A percentile compares a stretch with the other conserved stretches of the same genome.
phyloP scores from a whole-genome alignment of 192 early-diverging fungal genomes.

The Thamnidium elegans region DNA sequence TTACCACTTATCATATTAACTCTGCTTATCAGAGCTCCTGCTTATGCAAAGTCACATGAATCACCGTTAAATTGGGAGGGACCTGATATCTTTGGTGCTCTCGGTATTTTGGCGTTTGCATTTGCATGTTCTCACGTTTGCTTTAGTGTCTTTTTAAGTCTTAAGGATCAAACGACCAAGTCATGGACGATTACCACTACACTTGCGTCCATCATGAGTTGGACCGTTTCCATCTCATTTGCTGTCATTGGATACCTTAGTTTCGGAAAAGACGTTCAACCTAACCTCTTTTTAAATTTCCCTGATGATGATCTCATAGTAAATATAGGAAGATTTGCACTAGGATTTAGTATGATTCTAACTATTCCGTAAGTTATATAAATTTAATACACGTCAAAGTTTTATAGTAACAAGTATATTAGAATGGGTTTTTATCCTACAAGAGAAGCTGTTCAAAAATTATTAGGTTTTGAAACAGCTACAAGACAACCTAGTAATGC shows the following conservation, averaged over 20 bases:
- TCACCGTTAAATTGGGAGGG: constrained; percentile 52
- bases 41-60: constrained; percentile 49
- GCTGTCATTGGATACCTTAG: constrained; percentile 58
- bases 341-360: constrained; percentile 62
- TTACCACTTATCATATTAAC: constrained; percentile 59
- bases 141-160: constrained; percentile 54
- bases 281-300: constrained; percentile 71
- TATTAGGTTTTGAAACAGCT: constrained; percentile 44
- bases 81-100: constrained; percentile 55
- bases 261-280: constrained; percentile 58
- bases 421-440: constrained; percentile 48
- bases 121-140: constrained; percentile 64
- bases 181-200: constrained; percentile 50
- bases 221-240: constrained; percentile 59
- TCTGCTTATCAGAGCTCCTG: constrained; percentile 56
- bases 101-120: constrained; percentile 70
- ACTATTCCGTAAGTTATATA: constrained; percentile 49
- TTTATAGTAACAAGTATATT: constrained; percentile 4
- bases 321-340: constrained; percentile 56
- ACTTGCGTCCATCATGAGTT: constrained; percentile 47
- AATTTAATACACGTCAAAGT: too few species aligned
- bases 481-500: constrained; percentile 24
- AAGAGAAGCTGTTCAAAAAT: constrained; percentile 45
- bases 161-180: constrained; percentile 43
- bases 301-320: constrained; percentile 50